Evolutionary conservation across 257 asterid genomes (phyloP), one percentile per base, ranked within the genome.

Genomic region (Jaltomata sinuosa): DNA sequence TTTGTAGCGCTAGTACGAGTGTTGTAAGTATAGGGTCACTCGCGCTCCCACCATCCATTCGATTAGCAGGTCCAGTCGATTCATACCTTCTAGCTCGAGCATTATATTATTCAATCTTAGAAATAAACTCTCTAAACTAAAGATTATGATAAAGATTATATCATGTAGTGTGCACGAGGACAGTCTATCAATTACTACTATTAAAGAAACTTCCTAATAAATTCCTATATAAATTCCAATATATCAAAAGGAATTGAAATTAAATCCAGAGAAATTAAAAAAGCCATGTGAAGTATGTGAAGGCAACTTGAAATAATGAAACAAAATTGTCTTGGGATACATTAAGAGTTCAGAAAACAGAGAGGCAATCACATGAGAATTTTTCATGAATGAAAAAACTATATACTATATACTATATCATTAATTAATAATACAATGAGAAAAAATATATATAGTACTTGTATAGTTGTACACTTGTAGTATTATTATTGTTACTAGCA

Each of bases 361-460:
- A 85, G n/a, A 67, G 84, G 77, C 80, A 87, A 79, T 59, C 85
- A 83, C 85, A 69, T 68, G 88, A 15, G 27, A 32, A 49, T 74
- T 79, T 38, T 72, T 57, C 84, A 49, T 16, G 59, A 76, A 55
- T 47, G 52, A 45, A 83, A 11, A 45, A 72, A 42, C 57, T 72
- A 42, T 65, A 65, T 65, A 32, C 3, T 31, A 32, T 65, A 42
- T n/a, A 42, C 4, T 47, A 11, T 47, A 67, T 67, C 77, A 67
- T 67, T 74, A 25, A 1, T 15, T 74, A 45, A 42, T 22, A 72
- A 47, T 25, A 25, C 40, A 64, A 27, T 29, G 72, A 64, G 40
- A 22, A 42, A 22, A 6, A 11, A 40, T 3, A 29, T 71, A 1
- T 40, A 22, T 6, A n/a, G 8, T 59, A 42, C 12, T 38, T 19